Evolutionary conservation across 1,284 basidiomycete species (phyloP).

Genomic region (Trametes pubescens): DNA sequence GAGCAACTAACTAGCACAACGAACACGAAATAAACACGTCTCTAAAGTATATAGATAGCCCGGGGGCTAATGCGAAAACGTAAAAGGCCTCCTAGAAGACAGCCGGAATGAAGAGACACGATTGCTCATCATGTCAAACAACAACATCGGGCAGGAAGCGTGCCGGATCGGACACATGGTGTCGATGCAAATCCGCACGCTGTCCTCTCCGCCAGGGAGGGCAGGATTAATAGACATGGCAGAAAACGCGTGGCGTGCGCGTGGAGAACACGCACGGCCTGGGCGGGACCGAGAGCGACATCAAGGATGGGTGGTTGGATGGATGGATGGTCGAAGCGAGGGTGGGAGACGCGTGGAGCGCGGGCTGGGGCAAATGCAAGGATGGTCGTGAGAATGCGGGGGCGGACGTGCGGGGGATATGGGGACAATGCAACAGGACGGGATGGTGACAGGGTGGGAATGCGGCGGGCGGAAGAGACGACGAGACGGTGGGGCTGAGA

Average conservation of each 20-base stretch:
- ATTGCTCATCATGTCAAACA: conserved; percentile 12
- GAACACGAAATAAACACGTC: conserved; percentile 28
- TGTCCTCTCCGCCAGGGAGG: conserved; percentile 27
- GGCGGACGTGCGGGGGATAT: conserved; percentile 22
- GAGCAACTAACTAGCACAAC: conserved; percentile 26
- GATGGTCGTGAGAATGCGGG: conserved; percentile 26
- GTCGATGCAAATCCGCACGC: conserved; percentile 1
- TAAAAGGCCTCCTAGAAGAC: conserved; percentile 4
- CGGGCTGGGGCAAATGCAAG: conserved; percentile 4
- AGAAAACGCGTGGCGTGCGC: background rate
- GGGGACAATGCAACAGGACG: conserved; percentile 8
- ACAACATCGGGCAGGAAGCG: conserved; percentile 19
- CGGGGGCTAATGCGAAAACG: conserved; percentile 3
- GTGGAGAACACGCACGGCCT: background rate
- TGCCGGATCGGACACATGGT: conserved; percentile 9
- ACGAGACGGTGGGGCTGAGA: conserved; percentile 3
- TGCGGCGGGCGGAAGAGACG: conserved; percentile 7
- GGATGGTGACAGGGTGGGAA: conserved; percentile 12
- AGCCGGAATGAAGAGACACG: conserved; percentile 4
- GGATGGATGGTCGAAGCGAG: background rate
- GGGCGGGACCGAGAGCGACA: conserved; percentile 10
- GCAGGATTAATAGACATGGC: conserved; percentile 15
- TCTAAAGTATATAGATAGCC: conserved; percentile 27
- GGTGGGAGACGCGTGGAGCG: conserved; percentile 10
- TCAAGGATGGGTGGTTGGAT: conserved; percentile 14